Percentiles rank a stretch among this genome's conserved stretches.
Conservation (phyloP, 2,329 filamentous ascomycete species). For the Fusarium beomiforme region DNA sequence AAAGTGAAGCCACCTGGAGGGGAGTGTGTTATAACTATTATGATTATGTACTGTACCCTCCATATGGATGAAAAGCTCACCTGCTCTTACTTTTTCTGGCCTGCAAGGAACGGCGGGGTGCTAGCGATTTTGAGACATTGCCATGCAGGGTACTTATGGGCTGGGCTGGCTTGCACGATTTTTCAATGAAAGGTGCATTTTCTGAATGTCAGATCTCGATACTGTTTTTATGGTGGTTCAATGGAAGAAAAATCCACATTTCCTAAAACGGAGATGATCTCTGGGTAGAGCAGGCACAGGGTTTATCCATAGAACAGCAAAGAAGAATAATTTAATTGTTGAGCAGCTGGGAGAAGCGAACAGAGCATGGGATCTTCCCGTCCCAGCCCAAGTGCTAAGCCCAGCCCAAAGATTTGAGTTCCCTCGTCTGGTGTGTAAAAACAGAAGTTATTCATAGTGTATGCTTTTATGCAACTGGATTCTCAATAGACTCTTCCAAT, state of each 20-base stretch:
- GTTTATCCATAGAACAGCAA: not conserved
- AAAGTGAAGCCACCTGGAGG: not conserved
- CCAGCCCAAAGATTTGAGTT: not conserved
- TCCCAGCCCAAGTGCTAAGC: not conserved
- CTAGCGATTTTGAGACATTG: constrained; percentile 12
- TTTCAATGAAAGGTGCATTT: not conserved
- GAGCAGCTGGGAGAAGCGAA: constrained; percentile 5
- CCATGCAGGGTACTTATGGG: constrained; percentile 12
- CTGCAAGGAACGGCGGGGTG: constrained; percentile 20
- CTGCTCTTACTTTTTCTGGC: constrained; percentile 4
- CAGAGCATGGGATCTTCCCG: constrained; percentile 9
- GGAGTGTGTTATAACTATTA: constrained; percentile 4
- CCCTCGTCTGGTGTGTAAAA: not conserved
- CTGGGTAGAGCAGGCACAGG: not conserved
- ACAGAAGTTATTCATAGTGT: not conserved
- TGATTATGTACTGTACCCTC: not conserved
- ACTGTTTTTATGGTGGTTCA: not conserved
- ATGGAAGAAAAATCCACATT: not conserved
- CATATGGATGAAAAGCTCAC: not conserved
- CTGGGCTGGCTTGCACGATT: not conserved
- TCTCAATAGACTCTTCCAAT: not conserved
- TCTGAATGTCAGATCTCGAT: not conserved
- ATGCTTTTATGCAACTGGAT: not conserved
- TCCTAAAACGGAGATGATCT: constrained; percentile 2
- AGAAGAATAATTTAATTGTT: not conserved